Evolutionary conservation across 1,139 yeast genomes (phyloP).

Genomic region (Taiozyma sp.): DNA sequence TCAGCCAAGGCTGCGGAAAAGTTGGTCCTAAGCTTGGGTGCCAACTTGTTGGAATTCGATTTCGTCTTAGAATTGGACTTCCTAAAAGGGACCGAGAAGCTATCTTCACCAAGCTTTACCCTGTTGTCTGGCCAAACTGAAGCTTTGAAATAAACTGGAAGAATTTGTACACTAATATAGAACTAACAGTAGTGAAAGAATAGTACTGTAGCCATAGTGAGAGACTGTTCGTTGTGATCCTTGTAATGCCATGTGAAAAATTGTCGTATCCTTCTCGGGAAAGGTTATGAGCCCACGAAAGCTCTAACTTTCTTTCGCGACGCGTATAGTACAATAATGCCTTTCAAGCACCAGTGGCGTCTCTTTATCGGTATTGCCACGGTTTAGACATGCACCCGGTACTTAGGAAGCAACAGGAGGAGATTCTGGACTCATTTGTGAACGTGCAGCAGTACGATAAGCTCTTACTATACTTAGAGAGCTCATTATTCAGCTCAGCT

Average conservation of each 20-base stretch:
- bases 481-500: constrained; percentile 13
- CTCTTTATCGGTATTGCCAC: neutral
- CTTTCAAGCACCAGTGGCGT: no score
- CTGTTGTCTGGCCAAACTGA: constrained; percentile 80
- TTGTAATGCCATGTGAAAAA: no score
- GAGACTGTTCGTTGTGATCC: neutral
- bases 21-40: constrained; percentile 62
- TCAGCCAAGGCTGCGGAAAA: constrained; percentile 94
- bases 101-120: constrained; percentile 83
- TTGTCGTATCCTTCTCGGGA: neutral
- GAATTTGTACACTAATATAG: neutral
- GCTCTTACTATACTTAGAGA: constrained; percentile 17
- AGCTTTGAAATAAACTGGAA: constrained; percentile 4
- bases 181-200: neutral
- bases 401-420: constrained; percentile 10
- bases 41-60: constrained; percentile 70
- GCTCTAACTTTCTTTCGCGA: neutral
- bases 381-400: neutral
- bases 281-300: neutral
- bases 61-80: constrained; percentile 94
- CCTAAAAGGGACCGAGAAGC: constrained; percentile 87
- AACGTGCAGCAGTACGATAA: constrained; percentile 20
- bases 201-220: neutral
- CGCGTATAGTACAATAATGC: neutral
- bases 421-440: constrained; percentile 17